Evolutionary conservation across 129 eudicot genomes (phyloP).

Genomic region (Centella asiatica): DNA sequence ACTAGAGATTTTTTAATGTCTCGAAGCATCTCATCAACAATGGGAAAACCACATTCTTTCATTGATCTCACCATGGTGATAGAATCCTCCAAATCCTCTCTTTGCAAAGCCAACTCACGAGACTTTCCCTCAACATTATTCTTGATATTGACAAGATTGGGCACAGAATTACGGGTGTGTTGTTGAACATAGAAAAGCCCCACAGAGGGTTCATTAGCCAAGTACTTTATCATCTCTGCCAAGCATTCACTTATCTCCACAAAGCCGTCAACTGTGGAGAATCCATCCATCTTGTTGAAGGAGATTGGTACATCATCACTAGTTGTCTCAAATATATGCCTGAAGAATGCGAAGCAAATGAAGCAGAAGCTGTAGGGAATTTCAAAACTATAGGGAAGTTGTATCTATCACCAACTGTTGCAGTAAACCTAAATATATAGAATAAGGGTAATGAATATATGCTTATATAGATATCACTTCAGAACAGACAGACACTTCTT

Average conservation of each 20-base stretch:
- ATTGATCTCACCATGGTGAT: constrained; percentile 62
- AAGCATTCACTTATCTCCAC: constrained; percentile 65
- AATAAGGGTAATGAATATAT: not conserved
- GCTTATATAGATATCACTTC: not conserved
- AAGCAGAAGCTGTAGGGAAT: not conserved
- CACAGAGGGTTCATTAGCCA: constrained; percentile 93
- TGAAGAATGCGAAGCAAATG: not conserved
- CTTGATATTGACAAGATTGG: constrained; percentile 59
- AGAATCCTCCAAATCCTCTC: constrained; percentile 87
- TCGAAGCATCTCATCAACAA: constrained; percentile 65
- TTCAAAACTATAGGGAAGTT: constrained; percentile 1
- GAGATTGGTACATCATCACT: constrained; percentile 57
- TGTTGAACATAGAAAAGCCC: constrained; percentile 90
- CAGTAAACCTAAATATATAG: not conserved
- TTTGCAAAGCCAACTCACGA: constrained; percentile 51
- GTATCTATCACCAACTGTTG: not conserved
- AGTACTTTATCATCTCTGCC: constrained; percentile 70
- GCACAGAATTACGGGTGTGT: constrained; percentile 70
- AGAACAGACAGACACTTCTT: not conserved
- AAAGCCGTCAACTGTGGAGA: constrained; percentile 85
- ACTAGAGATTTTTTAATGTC: constrained; percentile 69
- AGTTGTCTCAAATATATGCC: constrained; percentile 2
- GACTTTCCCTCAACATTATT: constrained; percentile 45
- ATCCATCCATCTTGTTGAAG: constrained; percentile 64
- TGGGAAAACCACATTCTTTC: constrained; percentile 71